Evolutionary conservation across 805 yeast genomes (phyloP).

Genomic region (Cyberlindnera euphorbiae): DNA sequence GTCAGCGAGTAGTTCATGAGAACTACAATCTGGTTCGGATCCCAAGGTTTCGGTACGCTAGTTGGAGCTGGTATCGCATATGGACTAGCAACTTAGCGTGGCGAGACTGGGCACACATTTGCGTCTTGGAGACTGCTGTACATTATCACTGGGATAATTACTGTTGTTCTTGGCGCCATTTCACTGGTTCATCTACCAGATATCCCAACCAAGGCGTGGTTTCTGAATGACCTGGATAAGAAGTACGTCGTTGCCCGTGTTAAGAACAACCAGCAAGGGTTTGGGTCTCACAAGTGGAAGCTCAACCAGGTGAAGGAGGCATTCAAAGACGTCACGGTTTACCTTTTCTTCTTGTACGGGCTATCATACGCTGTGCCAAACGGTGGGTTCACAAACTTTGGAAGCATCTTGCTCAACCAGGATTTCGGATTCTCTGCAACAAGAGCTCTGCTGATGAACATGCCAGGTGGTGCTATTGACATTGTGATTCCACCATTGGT

Average conservation of each 20-base stretch:
- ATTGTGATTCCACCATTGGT: slow-evolving; percentile 27
- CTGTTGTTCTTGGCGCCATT: slow-evolving; percentile 45
- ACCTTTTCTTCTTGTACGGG: slow-evolving; percentile 40
- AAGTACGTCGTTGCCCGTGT: slow-evolving; percentile 45
- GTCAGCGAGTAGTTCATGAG: slow-evolving; percentile 40
- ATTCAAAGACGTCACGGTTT: slow-evolving; percentile 43
- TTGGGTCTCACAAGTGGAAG: slow-evolving; percentile 51
- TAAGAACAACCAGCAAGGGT: slow-evolving; percentile 51
- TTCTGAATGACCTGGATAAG: slow-evolving; percentile 41
- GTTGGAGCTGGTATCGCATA: slow-evolving; percentile 52
- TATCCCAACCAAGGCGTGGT: slow-evolving; percentile 47
- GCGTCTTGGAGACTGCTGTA: slow-evolving; percentile 59
- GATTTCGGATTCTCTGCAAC: slow-evolving; percentile 15
- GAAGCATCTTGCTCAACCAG: slow-evolving; percentile 14
- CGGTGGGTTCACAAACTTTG: slow-evolving; percentile 39
- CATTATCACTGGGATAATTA: slow-evolving; percentile 55
- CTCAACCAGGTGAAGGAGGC: slow-evolving; percentile 49
- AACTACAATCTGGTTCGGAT: slow-evolving; percentile 40
- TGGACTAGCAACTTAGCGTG: slow-evolving; percentile 36
- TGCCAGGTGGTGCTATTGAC: slow-evolving; percentile 27
- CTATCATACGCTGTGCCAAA: slow-evolving; percentile 43
- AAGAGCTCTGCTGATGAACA: slow-evolving; percentile 24
- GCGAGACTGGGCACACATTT: slow-evolving; percentile 32
- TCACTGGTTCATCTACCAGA: slow-evolving; percentile 51
- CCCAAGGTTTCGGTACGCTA: slow-evolving; percentile 42